Evolutionary conservation across 768 basidiomycete species (phyloP), one percentile per base, ranked within the genome.

Genomic region (Suillus hirtellus): DNA sequence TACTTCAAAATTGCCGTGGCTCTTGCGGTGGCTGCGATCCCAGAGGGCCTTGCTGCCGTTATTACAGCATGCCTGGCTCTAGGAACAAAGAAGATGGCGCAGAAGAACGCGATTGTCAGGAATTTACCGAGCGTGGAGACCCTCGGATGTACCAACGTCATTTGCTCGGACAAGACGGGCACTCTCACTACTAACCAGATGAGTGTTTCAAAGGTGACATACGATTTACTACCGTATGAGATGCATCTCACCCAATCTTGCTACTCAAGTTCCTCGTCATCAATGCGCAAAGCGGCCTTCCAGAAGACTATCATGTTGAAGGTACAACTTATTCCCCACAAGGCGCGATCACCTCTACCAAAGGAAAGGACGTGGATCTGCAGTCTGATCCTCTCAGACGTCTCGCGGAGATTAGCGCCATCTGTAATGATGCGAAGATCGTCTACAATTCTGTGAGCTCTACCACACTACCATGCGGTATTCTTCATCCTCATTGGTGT

Each of bases 1-100:
- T 99, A 99, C 79, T 93, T 99, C 85, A 99, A 99, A 80, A 98
- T 99, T 72, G 96, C 96, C 42, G 97, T 99, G 50, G 95, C 97
- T 5, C 81, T 99, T 52, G 96, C 97, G n/a, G 96, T 99, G 46
- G 96, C 96, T 63, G 96, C 96, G 46, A 99, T 99, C 72, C 96
- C 97, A 0, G 96, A 99, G 77, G 96, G 96, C 64, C 79, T 99
- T n/a, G 95, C 96, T 42, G 96, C 95, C 59, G 96, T 99, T 63
- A 97, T 99, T 72, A 99, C 96, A 9, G 95, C 95, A 11, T 98
- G 96, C 76, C 78, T 99, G 44, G 96, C 97, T 11, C 83, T 99
- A 15, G 97, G 96, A 21, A 98, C 96, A 19, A 95, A 97, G 81
- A 98, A 97, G 77, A 99, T 99, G 96, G 96, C 96, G 1, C 92